Conservation (phyloP, 352 stramenopile species). For the Phytophthora rubi region DNA sequence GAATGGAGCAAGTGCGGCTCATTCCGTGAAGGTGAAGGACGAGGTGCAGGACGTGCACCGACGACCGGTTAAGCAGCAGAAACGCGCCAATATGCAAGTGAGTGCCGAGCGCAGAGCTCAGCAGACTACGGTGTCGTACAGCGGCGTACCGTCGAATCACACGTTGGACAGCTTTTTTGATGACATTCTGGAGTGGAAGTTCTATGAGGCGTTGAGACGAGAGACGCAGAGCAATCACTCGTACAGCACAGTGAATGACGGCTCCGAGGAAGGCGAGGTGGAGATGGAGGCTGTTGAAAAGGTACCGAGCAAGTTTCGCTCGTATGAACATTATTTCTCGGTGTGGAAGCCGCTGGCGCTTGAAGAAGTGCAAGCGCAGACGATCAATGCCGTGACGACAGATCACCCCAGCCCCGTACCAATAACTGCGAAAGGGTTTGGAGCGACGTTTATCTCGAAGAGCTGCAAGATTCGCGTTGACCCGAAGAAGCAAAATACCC, state of each 20-base stretch:
- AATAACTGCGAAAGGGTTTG: conserved; percentile 52
- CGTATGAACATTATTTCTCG: conserved; percentile 89
- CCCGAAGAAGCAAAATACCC: conserved; percentile 47
- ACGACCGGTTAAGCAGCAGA: conserved; percentile 77
- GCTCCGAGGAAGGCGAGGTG: conserved; percentile 79
- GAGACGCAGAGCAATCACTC: conserved; percentile 62
- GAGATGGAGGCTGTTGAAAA: conserved; percentile 57
- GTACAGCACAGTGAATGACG: conserved; percentile 64
- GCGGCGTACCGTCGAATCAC: conserved; percentile 45
- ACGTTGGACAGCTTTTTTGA: conserved; percentile 86
- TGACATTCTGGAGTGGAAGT: conserved; percentile 85
- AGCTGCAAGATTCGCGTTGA: conserved; percentile 80
- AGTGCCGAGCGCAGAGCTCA: conserved; percentile 31
- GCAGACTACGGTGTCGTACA: conserved; percentile 24
- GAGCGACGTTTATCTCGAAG: conserved; percentile 63
- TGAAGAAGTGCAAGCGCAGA: conserved; percentile 90
- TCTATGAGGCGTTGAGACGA: conserved; percentile 63
- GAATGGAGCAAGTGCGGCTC: conserved; percentile 2
- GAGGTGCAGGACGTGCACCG: conserved; percentile 59
- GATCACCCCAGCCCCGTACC: conserved; percentile 59
- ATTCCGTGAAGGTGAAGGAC: conserved; percentile 26
- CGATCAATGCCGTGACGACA: conserved; percentile 78
- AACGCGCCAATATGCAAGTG: conserved; percentile 37
- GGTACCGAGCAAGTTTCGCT: conserved; percentile 86
- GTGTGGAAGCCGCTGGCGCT: conserved; percentile 89